Evolutionary conservation across 73 alveolate species (phyloP).

Genomic region (Diophrys sp.): DNA sequence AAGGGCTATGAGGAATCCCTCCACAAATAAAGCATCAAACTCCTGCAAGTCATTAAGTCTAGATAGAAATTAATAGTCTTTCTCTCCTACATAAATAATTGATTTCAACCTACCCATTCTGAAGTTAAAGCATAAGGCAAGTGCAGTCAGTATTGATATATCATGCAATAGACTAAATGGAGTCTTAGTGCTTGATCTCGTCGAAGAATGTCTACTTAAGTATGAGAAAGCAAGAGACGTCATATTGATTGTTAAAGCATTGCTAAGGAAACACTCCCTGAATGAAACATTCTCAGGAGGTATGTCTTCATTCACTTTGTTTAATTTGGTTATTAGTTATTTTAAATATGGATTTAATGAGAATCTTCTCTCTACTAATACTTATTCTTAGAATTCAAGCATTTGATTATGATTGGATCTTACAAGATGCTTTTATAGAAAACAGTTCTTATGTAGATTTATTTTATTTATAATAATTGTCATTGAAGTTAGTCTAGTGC

Average conservation of each 20-base stretch:
- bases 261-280: background rate
- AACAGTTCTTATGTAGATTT: no score
- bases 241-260: background rate
- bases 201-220: background rate
- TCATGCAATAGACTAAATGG: conserved; percentile 4
- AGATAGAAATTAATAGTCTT: background rate
- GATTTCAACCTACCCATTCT: no score
- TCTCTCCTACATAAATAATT: background rate
- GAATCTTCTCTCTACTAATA: no score
- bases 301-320: background rate
- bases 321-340: conserved; percentile 1
- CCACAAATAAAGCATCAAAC: no score
- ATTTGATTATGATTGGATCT: no score
- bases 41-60: background rate
- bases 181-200: background rate
- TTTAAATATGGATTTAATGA: no score
- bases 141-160: background rate
- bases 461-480: no score
- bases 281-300: conserved; percentile 16
- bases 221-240: background rate
- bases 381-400: no score
- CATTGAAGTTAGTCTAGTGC: no score
- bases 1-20: no score
- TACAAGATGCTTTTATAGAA: no score
- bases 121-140: background rate